Conservation (phyloP, 2,329 filamentous ascomycete genomes). For the Bipolaris gigantea region DNA sequence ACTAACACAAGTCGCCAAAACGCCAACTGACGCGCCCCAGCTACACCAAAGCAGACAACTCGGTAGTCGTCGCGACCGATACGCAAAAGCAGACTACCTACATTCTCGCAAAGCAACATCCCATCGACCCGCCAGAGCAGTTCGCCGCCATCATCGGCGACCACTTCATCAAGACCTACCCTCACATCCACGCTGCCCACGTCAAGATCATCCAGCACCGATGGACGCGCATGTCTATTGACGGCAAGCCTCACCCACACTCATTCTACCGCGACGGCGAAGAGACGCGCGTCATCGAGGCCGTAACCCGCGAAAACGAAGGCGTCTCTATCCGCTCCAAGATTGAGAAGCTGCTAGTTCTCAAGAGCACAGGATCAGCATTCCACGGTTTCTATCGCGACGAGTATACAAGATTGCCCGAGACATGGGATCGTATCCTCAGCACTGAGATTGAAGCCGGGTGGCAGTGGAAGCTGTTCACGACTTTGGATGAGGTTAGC, state of each 20-base stretch:
- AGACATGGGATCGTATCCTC: constrained; percentile 93
- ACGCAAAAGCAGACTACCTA: constrained; percentile 93
- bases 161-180: constrained; percentile 87
- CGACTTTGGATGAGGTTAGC: constrained; percentile 67
- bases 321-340: constrained; percentile 77
- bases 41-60: constrained; percentile 93
- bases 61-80: constrained; percentile 92
- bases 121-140: constrained; percentile 89
- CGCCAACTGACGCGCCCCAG: constrained; percentile 50
- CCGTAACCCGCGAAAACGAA: constrained; percentile 63
- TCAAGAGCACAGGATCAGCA: constrained; percentile 95
- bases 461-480: constrained; percentile 83
- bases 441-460: constrained; percentile 87
- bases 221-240: constrained; percentile 86
- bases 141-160: constrained; percentile 81
- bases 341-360: constrained; percentile 79
- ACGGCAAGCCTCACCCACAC: constrained; percentile 90
- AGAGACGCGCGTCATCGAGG: constrained; percentile 84
- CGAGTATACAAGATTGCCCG: constrained; percentile 86
- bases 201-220: constrained; percentile 81
- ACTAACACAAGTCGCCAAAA: not conserved
- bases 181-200: constrained; percentile 83
- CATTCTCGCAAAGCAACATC: constrained; percentile 91
- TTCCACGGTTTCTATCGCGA: constrained; percentile 95
- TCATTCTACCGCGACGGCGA: constrained; percentile 89